A percentile compares a stretch with the other conserved stretches of the same genome.
These are phyloP conservation scores for Penicillium nucicola DNA, from an alignment of 495 filamentous ascomycete genomes.

Conservation along the genomic window DNA sequence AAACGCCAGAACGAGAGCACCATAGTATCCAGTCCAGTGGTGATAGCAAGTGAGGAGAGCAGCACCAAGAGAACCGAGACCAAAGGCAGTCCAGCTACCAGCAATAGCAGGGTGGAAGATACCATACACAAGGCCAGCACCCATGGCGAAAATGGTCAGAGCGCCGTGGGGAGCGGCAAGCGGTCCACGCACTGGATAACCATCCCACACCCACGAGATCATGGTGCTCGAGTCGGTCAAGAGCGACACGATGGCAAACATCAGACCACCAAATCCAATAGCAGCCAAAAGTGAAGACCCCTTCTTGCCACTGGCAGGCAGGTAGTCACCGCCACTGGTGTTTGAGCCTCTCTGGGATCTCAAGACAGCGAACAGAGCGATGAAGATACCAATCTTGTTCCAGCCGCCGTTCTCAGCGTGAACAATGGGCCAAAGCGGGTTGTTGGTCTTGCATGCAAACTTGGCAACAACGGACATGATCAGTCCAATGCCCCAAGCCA, in stretches of 20 bases:
- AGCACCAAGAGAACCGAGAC: constrained; percentile 73
- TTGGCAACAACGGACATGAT: constrained; percentile 84
- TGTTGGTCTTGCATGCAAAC: constrained; percentile 94
- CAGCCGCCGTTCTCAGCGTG: constrained; percentile 84
- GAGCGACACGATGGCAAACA: constrained; percentile 91
- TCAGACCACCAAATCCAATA: constrained; percentile 74
- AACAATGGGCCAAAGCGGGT: constrained; percentile 95
- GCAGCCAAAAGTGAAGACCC: constrained; percentile 73
- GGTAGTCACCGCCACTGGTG: constrained; percentile 50
- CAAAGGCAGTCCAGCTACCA: constrained; percentile 77
- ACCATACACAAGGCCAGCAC: constrained; percentile 74
- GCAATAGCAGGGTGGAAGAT: constrained; percentile 66
- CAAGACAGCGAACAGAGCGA: constrained; percentile 73
- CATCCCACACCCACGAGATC: constrained; percentile 99
- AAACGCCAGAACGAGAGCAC: constrained; percentile 68
- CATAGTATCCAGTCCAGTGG: constrained; percentile 90
- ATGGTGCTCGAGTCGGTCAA: constrained; percentile 98
- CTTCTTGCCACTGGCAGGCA: constrained; percentile 44
- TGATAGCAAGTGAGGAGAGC: constrained; percentile 73
- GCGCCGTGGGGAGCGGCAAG: constrained; percentile 86
- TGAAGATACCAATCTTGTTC: constrained; percentile 77
- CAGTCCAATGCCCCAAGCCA: constrained; percentile 78
- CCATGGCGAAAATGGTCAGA: constrained; percentile 82
- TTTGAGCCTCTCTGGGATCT: constrained; percentile 61
- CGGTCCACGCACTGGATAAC: constrained; percentile 87